Percentiles rank a stretch among this genome's conserved stretches.
phyloP scores from a whole-genome alignment of 116 monocot species.

The Dioscorea cayenensis region DNA sequence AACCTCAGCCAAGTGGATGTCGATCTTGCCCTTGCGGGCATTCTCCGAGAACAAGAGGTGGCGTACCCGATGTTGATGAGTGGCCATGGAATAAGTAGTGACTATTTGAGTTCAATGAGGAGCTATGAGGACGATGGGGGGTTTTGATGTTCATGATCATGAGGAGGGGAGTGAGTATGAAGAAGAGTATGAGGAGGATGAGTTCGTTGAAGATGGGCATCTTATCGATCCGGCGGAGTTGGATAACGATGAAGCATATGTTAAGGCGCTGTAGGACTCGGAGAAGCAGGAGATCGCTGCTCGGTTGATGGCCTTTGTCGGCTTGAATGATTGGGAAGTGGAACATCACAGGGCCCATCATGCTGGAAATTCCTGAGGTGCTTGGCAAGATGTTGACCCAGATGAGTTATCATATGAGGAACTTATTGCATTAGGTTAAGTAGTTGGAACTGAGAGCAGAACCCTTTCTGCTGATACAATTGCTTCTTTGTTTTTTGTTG shows the following conservation, averaged over 20 bases:
- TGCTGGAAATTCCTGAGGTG: constrained; percentile 11
- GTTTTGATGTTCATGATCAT: constrained; percentile 20
- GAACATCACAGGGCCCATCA: not conserved
- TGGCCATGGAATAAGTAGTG: too few relatives aligned
- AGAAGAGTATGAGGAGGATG: constrained; percentile 9
- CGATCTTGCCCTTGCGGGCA: constrained; percentile 84
- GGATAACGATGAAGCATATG: constrained; percentile 75
- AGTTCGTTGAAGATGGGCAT: not conserved
- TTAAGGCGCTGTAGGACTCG: constrained; percentile 75
- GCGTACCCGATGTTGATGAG: constrained; percentile 83
- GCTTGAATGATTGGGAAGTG: constrained; percentile 53
- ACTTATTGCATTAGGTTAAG: constrained; percentile 86
- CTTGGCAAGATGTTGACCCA: constrained; percentile 85
- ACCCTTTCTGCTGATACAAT: too few relatives aligned
- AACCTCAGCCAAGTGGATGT: constrained; percentile 85
- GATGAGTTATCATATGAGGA: constrained; percentile 92
- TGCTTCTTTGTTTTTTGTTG: too few relatives aligned
- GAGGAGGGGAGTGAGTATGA: constrained; percentile 26
- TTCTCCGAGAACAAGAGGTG: constrained; percentile 90
- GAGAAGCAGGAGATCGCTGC: constrained; percentile 71
- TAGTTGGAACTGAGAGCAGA: too few relatives aligned
- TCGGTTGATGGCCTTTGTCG: constrained; percentile 72
- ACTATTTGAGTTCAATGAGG: constrained; percentile 38
- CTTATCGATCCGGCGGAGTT: constrained; percentile 52
- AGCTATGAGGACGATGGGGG: constrained; percentile 44